Evolutionary conservation across 228 moss, liverwort and hornwort species (phyloP), one percentile per base, ranked within the genome.

Genomic region (Sphagnum magellanicum): DNA sequence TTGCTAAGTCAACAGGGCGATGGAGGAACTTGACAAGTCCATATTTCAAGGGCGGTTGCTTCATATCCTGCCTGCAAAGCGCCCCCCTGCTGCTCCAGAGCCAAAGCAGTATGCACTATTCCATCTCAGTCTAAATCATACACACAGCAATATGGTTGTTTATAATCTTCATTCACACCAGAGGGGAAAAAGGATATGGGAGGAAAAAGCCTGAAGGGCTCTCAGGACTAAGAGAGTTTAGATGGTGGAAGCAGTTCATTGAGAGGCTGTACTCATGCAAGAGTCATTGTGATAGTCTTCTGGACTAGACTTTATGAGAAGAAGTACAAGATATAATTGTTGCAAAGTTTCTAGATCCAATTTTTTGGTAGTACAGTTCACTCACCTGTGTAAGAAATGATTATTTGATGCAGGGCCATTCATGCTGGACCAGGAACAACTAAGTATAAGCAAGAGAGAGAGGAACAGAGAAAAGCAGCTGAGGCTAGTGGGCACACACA

Each of bases 1-100:
- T 32, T 32, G 32, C 32, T 32, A 32, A 32, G 32, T 32, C 67
- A 80, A 52, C 75, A 93, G 98, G 76, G 91, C 98, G 14, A 87
- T 92, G 84, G 87, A 92, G 72, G 81, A 79, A 51, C 79, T 98
- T 53, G 92, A 93, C 67, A 93, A 93, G 79, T 91, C 89, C 63
- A 89, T 84, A 53, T 98, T 98, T 75, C 93, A 98, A 81, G 93
- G 97, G 68, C 81, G 93, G 5, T 73, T 98, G 17, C 72, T 98
- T 51, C 98, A 98, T 78, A 90, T 93, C 49, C 76, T 98, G 69
- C 90, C 98, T 16, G 85, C 98, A 8, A 87, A 82, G 75, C 87
- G 90, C 67, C 88, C 93, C 62, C 89, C 86, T 49, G 84, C 90
- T 73, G 79, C 87, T 75, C 87, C 85, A 53, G 81, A 87, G 68